Base-by-base conservation (phyloP, 352 stramenopile species). In the Globisporangium canariense region DNA sequence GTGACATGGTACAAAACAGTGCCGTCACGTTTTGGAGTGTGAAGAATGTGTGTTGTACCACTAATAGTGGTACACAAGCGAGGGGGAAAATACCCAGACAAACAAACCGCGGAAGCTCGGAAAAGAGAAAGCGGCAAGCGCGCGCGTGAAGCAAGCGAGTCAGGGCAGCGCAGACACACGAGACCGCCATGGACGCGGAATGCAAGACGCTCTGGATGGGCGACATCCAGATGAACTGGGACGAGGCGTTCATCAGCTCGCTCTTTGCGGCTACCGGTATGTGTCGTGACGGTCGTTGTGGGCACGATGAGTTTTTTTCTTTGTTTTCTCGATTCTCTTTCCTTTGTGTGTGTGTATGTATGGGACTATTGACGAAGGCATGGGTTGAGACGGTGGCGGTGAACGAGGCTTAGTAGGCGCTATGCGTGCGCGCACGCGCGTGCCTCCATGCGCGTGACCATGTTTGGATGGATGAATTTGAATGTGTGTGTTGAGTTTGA, bases 191-290 rank as follows among this genome's bases (percentile, higher is more conserved):
- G 70, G 76, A 77, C 49, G 53, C 58, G 36, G 79, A 89, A 20
- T 93, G 84, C 81, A 93, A 93, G 82, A 96, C 88, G 65, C 77
- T 96, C 36, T 96, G 88, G 88, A 95, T 96, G 81, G 88, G 88
- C 66, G 88, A 94, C 75, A 91, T 96, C 68, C 89, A 97, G 74
- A 86, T 88, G 74, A 70, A 94, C 67, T 97, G 90, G 90, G 90
- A 96, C 67, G 90, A 97, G 73, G 66, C 81, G 34, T 96, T 94
- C 67, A 83, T 97, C 51, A 66, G 82, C 64, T 90, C 88, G 50
- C 80, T 97, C 61, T 97, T 97, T 65, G 73, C 80, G 18, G 59
- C 69, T 41, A 83, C 81, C 38, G 71, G 89, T 93, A 67, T 73
- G 75, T 69, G 25, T 54, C 40, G 20, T n/a, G 43, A 8, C 18